Base-by-base conservation (phyloP, 148 eudicot genomes). In the Chenopodium berlandieri region DNA sequence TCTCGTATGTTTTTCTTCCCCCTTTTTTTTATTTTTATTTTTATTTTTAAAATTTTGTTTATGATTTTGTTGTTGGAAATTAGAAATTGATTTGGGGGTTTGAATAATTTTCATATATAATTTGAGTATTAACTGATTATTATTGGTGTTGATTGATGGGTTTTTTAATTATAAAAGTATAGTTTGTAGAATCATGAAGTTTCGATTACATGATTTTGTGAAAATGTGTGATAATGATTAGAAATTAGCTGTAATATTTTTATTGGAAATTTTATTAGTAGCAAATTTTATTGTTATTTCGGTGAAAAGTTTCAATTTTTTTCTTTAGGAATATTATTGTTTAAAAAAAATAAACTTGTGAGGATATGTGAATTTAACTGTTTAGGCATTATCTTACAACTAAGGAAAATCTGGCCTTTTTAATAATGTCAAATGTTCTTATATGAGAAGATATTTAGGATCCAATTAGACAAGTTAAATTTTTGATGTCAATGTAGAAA, bases 1-100 rank as follows among this genome's bases (percentile, higher is more conserved):
- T 91, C 88, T 90, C 22, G 97, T 95, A 90, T 82, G 86, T 87
- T 67, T 77, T 71, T 78, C 46, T 10, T 27, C 32, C 50, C 2
- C 78, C 48, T 70, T 48, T 64, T 71, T 73, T 80, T 31, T 20
- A 67, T 48, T 60, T 73, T 73, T 14, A 31, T 4, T 32, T 79
- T 16, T 17, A 23, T 56, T 47, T 27, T 46, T 60, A 20, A 48
- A 20, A 48, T 9, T 25, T 40, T 76, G 25, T 73, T 17, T 9
- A 19, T 76, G 47, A 44, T 22, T 22, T 44, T 12, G 6, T 12
- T 74, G n/a, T 48, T 74, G 10, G n/a, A 13, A 27, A 1, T 4
- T 63, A 20, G 9, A 1, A 40, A 13, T 70, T 63, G 32, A 71
- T 0, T 63, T 64, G 12, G 77, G 12, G 60, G 20, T 31, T 75